Conservation (phyloP, 2,329 filamentous ascomycete species). For the Dendryphion nanum region DNA sequence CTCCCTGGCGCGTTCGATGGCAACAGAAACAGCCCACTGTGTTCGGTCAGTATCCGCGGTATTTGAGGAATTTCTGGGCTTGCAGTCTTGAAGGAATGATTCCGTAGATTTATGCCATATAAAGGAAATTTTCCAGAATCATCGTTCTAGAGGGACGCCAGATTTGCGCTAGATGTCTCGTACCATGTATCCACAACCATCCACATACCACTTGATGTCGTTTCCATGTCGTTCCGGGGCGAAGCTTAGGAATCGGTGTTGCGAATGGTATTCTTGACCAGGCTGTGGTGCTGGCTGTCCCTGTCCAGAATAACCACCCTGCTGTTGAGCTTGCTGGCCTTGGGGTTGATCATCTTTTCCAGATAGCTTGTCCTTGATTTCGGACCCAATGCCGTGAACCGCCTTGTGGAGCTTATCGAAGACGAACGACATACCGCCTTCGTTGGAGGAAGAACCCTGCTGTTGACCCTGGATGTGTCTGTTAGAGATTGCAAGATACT, state of each 20-base stretch:
- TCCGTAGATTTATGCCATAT: too few species aligned
- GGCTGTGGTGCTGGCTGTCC: conserved; percentile 16
- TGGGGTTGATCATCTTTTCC: conserved; percentile 48
- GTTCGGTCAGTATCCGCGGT: too few species aligned
- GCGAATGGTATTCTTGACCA: conserved; percentile 40
- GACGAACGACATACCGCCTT: conserved; percentile 43
- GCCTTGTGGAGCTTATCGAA: conserved; percentile 57
- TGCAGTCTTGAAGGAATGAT: too few species aligned
- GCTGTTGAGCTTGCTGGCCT: conserved; percentile 42
- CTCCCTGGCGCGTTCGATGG: conserved; percentile 72
- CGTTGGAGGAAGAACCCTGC: conserved; percentile 17
- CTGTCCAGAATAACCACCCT: conserved; percentile 18
- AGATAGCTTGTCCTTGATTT: conserved; percentile 51
- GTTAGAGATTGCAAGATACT: background rate
- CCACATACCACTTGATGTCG: conserved; percentile 82
- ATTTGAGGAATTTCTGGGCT: too few species aligned
- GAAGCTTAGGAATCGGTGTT: conserved; percentile 62
- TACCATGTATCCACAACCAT: conserved; percentile 68
- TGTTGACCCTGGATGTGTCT: conserved; percentile 10
- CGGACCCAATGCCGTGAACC: conserved; percentile 51
- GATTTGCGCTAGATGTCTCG: conserved; percentile 1
- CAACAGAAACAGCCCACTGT: conserved; percentile 79
- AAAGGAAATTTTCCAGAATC: too few species aligned
- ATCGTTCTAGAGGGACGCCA: too few species aligned
- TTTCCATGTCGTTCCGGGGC: conserved; percentile 70